Percentiles rank a stretch among this genome's conserved stretches.
These are phyloP conservation scores for Penicillium atrosanguineum DNA, from an alignment of 495 filamentous ascomycete genomes.

Conservation along the genomic window DNA sequence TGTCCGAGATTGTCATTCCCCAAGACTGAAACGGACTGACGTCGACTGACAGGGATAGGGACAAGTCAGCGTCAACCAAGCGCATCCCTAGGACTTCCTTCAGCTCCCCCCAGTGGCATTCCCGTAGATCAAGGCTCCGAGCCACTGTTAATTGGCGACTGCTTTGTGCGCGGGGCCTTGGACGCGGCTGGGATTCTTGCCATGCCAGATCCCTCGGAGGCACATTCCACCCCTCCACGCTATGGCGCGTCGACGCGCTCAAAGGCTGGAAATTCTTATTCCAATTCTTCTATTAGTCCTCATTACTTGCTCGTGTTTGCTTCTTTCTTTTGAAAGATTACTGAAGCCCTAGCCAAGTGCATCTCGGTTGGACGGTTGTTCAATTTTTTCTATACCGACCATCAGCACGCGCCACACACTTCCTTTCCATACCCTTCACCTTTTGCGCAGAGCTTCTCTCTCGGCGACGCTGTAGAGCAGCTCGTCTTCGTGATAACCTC, in stretches of 20 bases:
- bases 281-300: conserved; percentile 23
- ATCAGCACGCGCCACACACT: background rate
- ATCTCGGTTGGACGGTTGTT: conserved; percentile 10
- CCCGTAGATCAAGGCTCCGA: conserved; percentile 14
- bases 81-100: conserved; percentile 8
- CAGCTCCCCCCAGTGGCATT: conserved; percentile 13
- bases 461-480: conserved; percentile 14
- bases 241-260: conserved; percentile 33
- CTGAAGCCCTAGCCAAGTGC: conserved; percentile 7
- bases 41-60: conserved; percentile 20
- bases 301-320: conserved; percentile 1
- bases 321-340: conserved; percentile 2
- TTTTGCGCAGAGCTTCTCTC: background rate
- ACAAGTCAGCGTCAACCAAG: background rate
- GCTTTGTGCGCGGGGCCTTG: conserved; percentile 1
- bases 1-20: conserved; percentile 12
- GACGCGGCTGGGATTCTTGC: conserved; percentile 26
- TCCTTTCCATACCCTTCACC: background rate
- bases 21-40: conserved; percentile 18
- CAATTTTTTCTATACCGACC: background rate
- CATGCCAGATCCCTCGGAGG: conserved; percentile 25
- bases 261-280: conserved; percentile 7
- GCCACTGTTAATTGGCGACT: background rate
- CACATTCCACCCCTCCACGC: conserved; percentile 35
- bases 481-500: background rate